These are phyloP conservation scores for Penicillium expansum DNA, from an alignment of 2,329 filamentous ascomycete species.

Conservation along the genomic window DNA sequence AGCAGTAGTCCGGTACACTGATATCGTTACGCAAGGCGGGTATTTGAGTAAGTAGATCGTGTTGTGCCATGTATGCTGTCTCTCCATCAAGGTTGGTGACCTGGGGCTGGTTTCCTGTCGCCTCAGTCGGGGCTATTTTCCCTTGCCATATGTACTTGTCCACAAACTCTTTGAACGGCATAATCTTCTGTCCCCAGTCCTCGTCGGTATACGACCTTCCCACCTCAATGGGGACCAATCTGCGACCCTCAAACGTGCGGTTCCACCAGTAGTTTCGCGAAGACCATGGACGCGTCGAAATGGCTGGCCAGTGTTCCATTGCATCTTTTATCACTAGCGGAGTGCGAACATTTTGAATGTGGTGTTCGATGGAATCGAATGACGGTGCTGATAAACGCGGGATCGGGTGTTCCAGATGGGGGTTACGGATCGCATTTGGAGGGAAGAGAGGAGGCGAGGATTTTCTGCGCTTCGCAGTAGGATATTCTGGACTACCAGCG, in stretches of 20 bases:
- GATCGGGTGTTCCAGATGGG: constrained; percentile 37
- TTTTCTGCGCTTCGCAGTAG: constrained; percentile 33
- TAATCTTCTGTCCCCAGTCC: constrained; percentile 78
- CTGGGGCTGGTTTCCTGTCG: constrained; percentile 2
- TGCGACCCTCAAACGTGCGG: constrained; percentile 69
- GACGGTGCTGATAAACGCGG: constrained; percentile 47
- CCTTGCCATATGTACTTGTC: constrained; percentile 53
- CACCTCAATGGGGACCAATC: constrained; percentile 82
- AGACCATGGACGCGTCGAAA: constrained; percentile 66
- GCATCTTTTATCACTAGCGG: constrained; percentile 70
- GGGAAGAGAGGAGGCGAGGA: constrained; percentile 35
- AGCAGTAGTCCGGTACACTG: constrained; percentile 78
- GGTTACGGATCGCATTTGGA: constrained; percentile 31
- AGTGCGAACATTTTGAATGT: constrained; percentile 50
- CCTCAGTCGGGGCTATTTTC: constrained; percentile 1
- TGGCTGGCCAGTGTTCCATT: constrained; percentile 72
- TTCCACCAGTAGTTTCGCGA: constrained; percentile 70
- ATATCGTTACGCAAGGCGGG: constrained; percentile 75
- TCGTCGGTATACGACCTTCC: constrained; percentile 84
- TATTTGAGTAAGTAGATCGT: constrained; percentile 81
- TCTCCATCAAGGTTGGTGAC: constrained; percentile 20
- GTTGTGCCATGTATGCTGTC: constrained; percentile 84
- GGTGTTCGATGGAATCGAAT: constrained; percentile 60
- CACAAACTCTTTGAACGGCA: constrained; percentile 72
- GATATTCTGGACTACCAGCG: neutral